A percentile compares a stretch with the other conserved stretches of the same genome.
phyloP scores from a whole-genome alignment of 2,329 filamentous ascomycete genomes.

The Fusarium subtropicale region DNA sequence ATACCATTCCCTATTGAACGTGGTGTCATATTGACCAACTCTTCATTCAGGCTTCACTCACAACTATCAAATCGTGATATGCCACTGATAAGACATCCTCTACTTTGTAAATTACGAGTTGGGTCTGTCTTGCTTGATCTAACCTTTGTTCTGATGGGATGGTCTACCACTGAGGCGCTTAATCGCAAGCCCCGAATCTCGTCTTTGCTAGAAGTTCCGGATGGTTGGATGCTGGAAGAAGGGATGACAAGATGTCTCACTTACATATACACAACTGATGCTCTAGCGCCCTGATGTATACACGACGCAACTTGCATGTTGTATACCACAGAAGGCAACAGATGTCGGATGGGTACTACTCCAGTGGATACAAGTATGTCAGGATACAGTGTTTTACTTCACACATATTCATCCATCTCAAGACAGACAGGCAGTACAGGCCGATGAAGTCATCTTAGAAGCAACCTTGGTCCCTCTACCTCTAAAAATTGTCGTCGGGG shows the following conservation, averaged over 20 bases:
- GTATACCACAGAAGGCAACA: not conserved
- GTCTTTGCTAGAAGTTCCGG: not conserved
- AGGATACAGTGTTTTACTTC: not conserved
- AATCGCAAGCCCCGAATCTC: not conserved
- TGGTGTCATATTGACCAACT: not conserved
- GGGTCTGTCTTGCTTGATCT: not conserved
- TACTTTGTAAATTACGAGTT: not conserved
- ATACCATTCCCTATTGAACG: not conserved
- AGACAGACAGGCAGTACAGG: not conserved
- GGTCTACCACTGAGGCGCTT: not conserved
- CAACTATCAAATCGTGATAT: not conserved
- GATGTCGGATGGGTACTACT: not conserved
- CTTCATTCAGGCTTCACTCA: not conserved
- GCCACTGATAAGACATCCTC: not conserved
- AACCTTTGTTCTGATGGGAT: not conserved
- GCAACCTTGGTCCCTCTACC: no score
- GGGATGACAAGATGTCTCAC: constrained; percentile 16
- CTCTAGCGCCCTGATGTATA: not conserved
- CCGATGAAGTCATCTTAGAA: not conserved
- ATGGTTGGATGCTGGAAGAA: not conserved
- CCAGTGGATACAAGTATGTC: not conserved
- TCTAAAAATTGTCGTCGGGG: not conserved
- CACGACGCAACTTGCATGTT: not conserved
- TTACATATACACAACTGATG: constrained; percentile 1
- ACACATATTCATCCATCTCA: not conserved